Evolutionary conservation across 192 early-diverging fungal genomes (phyloP).

Genomic region (Polychytrium aggregatum): DNA sequence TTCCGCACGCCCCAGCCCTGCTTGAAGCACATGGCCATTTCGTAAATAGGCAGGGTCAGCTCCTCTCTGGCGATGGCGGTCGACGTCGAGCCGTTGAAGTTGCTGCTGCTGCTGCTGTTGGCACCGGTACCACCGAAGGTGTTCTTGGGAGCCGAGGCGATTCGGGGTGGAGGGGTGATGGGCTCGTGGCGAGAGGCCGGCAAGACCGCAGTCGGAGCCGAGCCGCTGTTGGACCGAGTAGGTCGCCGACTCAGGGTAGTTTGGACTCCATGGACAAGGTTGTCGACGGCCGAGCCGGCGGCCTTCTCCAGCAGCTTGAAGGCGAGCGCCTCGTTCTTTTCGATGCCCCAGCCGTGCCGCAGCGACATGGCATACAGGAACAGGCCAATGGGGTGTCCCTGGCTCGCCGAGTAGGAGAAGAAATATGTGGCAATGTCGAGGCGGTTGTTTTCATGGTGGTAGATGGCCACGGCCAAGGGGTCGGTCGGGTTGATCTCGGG

Average conservation of each 20-base stretch:
- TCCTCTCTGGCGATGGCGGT: slow-evolving; percentile 19
- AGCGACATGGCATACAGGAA: slow-evolving; percentile 41
- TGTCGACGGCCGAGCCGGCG: slow-evolving; percentile 20
- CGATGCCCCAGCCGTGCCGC: slow-evolving; percentile 37
- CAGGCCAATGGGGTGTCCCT: slow-evolving; percentile 26
- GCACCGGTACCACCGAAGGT: too few relatives aligned
- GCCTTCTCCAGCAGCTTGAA: slow-evolving; percentile 16
- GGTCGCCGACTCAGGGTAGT: too few relatives aligned
- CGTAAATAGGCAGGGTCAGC: slow-evolving; percentile 27
- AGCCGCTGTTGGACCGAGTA: too few relatives aligned
- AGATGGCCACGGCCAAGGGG: slow-evolving; percentile 28
- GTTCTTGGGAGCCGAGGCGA: too few relatives aligned
- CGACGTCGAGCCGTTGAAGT: background rate
- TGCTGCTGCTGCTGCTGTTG: background rate
- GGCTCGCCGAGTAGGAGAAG: slow-evolving; percentile 28
- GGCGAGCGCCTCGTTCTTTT: slow-evolving; percentile 23
- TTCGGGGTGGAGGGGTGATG: too few relatives aligned
- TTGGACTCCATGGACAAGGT: background rate
- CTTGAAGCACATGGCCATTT: slow-evolving; percentile 32
- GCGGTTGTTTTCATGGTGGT: slow-evolving; percentile 32
- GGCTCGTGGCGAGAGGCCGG: too few relatives aligned
- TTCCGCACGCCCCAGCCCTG: slow-evolving; percentile 43
- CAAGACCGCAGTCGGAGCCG: too few relatives aligned
- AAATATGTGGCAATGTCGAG: slow-evolving; percentile 37
- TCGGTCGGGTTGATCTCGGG: slow-evolving; percentile 22